These are phyloP conservation scores for Breynia disticha DNA, from an alignment of 441 rosid genomes.

Conservation along the genomic window DNA sequence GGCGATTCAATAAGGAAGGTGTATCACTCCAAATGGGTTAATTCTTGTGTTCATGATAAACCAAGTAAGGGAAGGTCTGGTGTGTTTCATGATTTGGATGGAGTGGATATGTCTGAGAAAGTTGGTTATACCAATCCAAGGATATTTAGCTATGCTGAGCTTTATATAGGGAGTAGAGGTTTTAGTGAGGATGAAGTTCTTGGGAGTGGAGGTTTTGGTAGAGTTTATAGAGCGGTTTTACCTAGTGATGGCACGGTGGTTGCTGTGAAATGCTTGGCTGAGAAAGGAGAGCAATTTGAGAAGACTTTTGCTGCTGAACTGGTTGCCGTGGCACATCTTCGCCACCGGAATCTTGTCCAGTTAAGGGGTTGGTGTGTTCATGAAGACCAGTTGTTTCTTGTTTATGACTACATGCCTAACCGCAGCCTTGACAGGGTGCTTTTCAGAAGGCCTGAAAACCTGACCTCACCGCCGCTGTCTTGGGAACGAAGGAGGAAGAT, in stretches of 20 bases:
- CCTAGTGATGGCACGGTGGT: constrained; percentile 84
- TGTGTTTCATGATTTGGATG: constrained; percentile 62
- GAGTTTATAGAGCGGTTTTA: constrained; percentile 60
- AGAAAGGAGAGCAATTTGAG: constrained; percentile 88
- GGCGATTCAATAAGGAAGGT: constrained; percentile 30
- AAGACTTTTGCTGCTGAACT: constrained; percentile 87
- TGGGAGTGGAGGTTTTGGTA: constrained; percentile 91
- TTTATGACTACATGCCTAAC: constrained; percentile 93
- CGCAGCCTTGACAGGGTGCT: constrained; percentile 83
- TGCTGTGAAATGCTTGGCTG: constrained; percentile 85
- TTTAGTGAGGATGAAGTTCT: constrained; percentile 57
- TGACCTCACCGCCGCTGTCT: constrained; percentile 29
- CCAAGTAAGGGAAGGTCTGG: constrained; percentile 6
- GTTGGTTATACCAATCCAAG: constrained; percentile 68
- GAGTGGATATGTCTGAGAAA: constrained; percentile 60
- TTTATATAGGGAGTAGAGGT: constrained; percentile 81
- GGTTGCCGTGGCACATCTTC: constrained; percentile 84
- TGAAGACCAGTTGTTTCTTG: constrained; percentile 68
- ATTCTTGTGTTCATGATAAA: constrained; percentile 18
- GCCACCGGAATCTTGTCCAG: constrained; percentile 83
- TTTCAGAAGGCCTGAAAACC: constrained; percentile 44
- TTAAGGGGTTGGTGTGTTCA: constrained; percentile 85
- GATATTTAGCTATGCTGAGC: constrained; percentile 82
- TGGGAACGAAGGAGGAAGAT: constrained; percentile 68
- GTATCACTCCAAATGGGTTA: constrained; percentile 32